Conservation (phyloP, 345 rosid genomes). For the Raphanus sativus region DNA sequence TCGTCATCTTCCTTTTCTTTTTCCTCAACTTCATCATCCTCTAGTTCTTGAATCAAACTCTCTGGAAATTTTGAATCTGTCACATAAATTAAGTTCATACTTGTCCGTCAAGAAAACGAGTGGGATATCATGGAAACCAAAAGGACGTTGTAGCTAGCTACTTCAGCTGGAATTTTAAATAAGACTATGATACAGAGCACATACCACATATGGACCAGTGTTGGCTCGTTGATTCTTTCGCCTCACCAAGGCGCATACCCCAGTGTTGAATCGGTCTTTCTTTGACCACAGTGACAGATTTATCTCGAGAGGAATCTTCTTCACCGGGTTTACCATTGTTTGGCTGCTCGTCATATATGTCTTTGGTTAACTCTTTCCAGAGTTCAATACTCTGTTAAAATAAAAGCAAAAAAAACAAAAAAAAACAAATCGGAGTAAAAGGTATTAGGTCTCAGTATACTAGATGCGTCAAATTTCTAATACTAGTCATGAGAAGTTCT, state of each 20-base stretch:
- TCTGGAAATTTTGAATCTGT: slow-evolving; percentile 7
- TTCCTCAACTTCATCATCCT: not conserved
- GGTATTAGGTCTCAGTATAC: not conserved
- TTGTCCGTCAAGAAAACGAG: slow-evolving; percentile 17
- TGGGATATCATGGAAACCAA: not conserved
- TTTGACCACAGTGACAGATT: not conserved
- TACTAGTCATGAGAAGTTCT: not conserved
- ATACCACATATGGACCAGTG: slow-evolving; percentile 19
- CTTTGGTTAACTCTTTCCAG: slow-evolving; percentile 21
- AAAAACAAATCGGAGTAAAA: not conserved
- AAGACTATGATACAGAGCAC: not conserved
- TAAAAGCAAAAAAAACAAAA: not conserved
- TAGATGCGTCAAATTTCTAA: not conserved
- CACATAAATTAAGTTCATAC: not conserved
- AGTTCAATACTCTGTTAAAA: slow-evolving; percentile 17
- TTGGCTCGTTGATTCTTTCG: not conserved
- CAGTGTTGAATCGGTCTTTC: slow-evolving; percentile 20
- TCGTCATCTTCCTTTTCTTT: not conserved
- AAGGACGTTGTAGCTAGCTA: not conserved
- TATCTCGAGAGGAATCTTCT: not conserved
- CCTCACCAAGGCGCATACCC: not conserved
- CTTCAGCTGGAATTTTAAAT: not conserved
- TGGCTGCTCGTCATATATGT: not conserved
- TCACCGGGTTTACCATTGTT: not conserved
- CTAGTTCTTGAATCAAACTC: slow-evolving; percentile 6